Evolutionary conservation across 2,329 filamentous ascomycete genomes (phyloP).

Genomic region (Diplocarpon rosae): DNA sequence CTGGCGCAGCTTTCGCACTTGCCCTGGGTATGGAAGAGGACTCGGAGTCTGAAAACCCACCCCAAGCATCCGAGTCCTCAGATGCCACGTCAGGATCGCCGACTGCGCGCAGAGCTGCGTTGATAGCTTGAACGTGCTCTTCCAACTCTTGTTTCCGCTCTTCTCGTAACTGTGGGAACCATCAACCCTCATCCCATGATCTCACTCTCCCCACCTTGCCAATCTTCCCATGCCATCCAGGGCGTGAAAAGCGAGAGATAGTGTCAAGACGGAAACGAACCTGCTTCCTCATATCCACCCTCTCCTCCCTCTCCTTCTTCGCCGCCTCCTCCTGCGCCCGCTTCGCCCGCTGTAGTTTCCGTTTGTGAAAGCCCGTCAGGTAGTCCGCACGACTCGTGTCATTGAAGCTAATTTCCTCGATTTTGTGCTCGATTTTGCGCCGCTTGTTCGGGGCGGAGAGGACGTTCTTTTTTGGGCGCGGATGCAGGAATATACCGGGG

Average conservation of each 20-base stretch:
- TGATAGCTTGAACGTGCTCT: constrained; percentile 68
- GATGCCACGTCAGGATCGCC: constrained; percentile 32
- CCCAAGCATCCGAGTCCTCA: constrained; percentile 46
- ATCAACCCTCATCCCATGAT: neutral
- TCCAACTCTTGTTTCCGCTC: constrained; percentile 74
- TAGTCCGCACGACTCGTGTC: constrained; percentile 69
- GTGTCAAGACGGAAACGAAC: constrained; percentile 36
- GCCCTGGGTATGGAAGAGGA: constrained; percentile 3
- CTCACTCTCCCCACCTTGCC: neutral
- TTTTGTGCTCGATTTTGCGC: constrained; percentile 42
- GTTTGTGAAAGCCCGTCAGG: constrained; percentile 92
- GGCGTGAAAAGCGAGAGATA: neutral
- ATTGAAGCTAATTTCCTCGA: constrained; percentile 84
- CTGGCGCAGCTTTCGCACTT: constrained; percentile 26
- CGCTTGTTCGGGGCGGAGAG: constrained; percentile 55
- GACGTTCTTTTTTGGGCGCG: constrained; percentile 44
- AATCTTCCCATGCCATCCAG: neutral
- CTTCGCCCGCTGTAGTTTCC: constrained; percentile 77
- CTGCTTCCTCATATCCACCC: constrained; percentile 61
- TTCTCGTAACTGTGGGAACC: constrained; percentile 57
- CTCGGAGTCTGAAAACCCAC: constrained; percentile 46
- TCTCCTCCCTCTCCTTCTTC: constrained; percentile 68
- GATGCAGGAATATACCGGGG: constrained; percentile 41
- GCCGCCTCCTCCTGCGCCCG: constrained; percentile 72
- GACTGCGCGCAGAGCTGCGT: constrained; percentile 35